Base-by-base conservation (phyloP, 352 stramenopile species). In the Phytophthora chlamydospora region DNA sequence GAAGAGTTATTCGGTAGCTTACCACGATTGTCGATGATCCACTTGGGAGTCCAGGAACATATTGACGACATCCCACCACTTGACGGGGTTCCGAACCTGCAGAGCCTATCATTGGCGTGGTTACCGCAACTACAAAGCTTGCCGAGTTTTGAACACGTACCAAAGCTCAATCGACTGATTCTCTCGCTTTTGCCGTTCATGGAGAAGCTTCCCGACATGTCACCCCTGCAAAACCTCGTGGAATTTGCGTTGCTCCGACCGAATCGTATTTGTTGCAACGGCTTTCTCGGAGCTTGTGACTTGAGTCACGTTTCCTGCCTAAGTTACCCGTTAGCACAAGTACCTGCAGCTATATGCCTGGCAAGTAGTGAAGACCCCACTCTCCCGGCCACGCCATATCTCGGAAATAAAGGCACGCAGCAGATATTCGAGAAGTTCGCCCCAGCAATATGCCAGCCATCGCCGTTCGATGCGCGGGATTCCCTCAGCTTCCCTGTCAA, bases 231-330 rank as follows among this genome's bases (percentile, higher is more conserved):
- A 7, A 48, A 62, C 6, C 50, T 80, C 7, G 40, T 40, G 1
- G 24, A 53, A 6, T 71, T 78, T 10, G 58, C 51, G 17, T 10
- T 57, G 43, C 35, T 38, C 13, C 35, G 51, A 27, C 51, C 44
- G 10, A 58, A 42, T 38, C 59, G 32, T 33, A 11, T 61, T 2
- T 81, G 70, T 40, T 81, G 73, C 69, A 75, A 79, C 24, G 66
- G 70, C 2, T 79, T 77, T 21, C 24, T 72, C 0, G 67, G 53
- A 4, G 9, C 29, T 4, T 83, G 74, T 14, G 42, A 80, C 17
- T 46, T 76, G 17, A 70, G 19, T 13, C 35, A 73, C 16, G 9
- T 46, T 0, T 74, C 62, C 12, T 80, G 74, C 21, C 39, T 39
- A 33, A 62, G 27, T 33, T 54, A 58, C 21, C 41, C 40, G 1